A percentile compares a stretch with the other conserved stretches of the same genome.
These are phyloP conservation scores for Boletus reticulatus DNA, from an alignment of 768 basidiomycete genomes.

Conservation along the genomic window DNA sequence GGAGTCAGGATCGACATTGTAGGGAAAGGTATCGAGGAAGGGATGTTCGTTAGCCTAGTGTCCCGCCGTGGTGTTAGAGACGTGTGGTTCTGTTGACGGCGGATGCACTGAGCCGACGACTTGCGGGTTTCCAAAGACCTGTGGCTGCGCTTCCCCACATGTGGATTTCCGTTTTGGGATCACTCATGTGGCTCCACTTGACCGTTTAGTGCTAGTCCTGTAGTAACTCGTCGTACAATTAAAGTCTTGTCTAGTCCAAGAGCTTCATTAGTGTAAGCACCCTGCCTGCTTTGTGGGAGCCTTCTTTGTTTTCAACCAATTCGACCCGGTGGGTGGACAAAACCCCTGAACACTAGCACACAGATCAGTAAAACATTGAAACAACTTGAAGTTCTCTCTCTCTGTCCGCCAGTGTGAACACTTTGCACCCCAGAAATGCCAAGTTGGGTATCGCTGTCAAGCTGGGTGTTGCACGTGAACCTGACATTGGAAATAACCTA, in stretches of 20 bases:
- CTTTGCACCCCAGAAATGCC: neutral
- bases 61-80: neutral
- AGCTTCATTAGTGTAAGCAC: no score
- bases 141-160: constrained; percentile 33
- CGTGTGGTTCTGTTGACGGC: constrained; percentile 1
- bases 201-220: neutral
- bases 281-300: no score
- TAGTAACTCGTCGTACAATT: neutral
- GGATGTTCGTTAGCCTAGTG: neutral
- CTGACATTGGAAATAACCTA: constrained; percentile 16
- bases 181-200: constrained; percentile 15
- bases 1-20: constrained; percentile 64
- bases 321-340: no score
- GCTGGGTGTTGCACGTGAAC: constrained; percentile 14
- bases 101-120: constrained; percentile 15
- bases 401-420: no score
- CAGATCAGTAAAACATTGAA: no score
- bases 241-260: neutral
- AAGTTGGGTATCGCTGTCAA: constrained; percentile 3
- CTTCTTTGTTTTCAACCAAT: no score
- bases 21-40: neutral
- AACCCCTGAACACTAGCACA: no score
- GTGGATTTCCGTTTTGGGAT: constrained; percentile 22
- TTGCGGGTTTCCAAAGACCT: constrained; percentile 18
- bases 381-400: no score